A percentile compares a stretch with the other conserved stretches of the same genome.
Evolutionary conservation across 768 basidiomycete genomes (phyloP).

Genomic region (Mycena leptocephala): DNA sequence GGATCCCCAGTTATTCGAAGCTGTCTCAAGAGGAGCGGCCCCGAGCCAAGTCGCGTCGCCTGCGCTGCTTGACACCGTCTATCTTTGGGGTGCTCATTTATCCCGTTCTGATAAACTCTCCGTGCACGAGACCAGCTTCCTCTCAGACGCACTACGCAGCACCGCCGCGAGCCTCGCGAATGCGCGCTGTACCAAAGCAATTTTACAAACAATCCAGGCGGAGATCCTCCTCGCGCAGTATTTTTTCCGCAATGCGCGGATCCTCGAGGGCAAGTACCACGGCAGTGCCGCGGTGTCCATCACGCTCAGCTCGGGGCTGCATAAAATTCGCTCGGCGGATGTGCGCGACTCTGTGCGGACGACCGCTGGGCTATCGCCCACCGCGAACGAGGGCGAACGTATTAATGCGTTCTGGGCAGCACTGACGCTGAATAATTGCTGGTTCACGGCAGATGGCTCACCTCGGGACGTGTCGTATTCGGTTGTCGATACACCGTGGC

Average conservation of each 20-base stretch:
- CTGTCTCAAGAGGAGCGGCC: background rate
- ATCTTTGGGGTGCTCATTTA: slow-evolving; percentile 34
- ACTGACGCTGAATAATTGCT: slow-evolving; percentile 26
- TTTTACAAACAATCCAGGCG: slow-evolving; percentile 35
- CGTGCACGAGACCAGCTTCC: background rate
- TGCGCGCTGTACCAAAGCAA: slow-evolving; percentile 1
- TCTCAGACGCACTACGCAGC: slow-evolving; percentile 26
- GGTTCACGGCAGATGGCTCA: slow-evolving; percentile 29
- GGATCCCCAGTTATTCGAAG: slow-evolving; percentile 22
- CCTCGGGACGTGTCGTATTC: slow-evolving; percentile 27
- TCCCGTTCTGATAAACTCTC: slow-evolving; percentile 12
- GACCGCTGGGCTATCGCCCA: background rate
- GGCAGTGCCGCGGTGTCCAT: slow-evolving; percentile 29
- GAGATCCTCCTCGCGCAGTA: slow-evolving; percentile 34
- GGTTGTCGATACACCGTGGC: slow-evolving; percentile 41
- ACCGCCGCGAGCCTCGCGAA: background rate
- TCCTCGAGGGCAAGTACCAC: slow-evolving; percentile 35
- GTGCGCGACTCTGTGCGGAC: background rate
- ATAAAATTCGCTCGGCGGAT: slow-evolving; percentile 29
- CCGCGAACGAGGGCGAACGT: slow-evolving; percentile 34
- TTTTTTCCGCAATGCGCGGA: slow-evolving; percentile 30
- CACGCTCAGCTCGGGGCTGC: slow-evolving; percentile 25
- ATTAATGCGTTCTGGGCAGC: slow-evolving; percentile 42
- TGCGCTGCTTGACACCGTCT: slow-evolving; percentile 25
- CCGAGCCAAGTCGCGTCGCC: slow-evolving; percentile 21